These are phyloP conservation scores for Mallotus nudiflorus DNA, from an alignment of 345 rosid species.

Conservation along the genomic window DNA sequence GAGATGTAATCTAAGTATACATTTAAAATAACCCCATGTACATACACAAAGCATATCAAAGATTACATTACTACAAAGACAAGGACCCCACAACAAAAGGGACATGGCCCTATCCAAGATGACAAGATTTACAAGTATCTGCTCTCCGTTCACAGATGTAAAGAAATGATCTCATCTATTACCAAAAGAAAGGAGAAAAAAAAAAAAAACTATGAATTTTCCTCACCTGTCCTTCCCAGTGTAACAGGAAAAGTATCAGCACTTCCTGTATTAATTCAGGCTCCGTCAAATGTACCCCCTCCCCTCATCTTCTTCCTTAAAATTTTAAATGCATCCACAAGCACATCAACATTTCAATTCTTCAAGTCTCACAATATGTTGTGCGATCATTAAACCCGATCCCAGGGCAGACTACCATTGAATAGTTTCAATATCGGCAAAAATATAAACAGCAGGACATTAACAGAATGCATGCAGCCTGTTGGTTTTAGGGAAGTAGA, in stretches of 20 bases:
- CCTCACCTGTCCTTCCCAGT: slow-evolving; percentile 10
- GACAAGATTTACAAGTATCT: slow-evolving; percentile 40
- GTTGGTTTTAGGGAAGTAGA: slow-evolving; percentile 22
- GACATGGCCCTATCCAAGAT: slow-evolving; percentile 23
- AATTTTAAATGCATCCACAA: background rate
- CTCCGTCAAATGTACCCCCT: background rate
- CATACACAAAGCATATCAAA: slow-evolving; percentile 31
- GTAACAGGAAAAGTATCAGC: background rate
- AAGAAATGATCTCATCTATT: slow-evolving; percentile 29
- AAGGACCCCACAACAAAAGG: slow-evolving; percentile 15
- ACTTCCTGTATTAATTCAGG: slow-evolving; percentile 4
- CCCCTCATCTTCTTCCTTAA: background rate
- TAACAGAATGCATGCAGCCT: slow-evolving; percentile 11
- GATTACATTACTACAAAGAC: slow-evolving; percentile 26
- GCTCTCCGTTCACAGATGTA: slow-evolving; percentile 30
- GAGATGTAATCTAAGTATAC: slow-evolving; percentile 30
- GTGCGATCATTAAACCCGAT: slow-evolving; percentile 4
- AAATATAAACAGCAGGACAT: slow-evolving; percentile 22
- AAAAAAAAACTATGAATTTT: slow-evolving; percentile 19
- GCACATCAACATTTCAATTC: background rate
- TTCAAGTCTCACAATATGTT: slow-evolving; percentile 7
- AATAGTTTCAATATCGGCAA: slow-evolving; percentile 19
- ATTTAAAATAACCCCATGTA: slow-evolving; percentile 36
- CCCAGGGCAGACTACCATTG: slow-evolving; percentile 13
- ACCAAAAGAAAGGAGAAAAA: no score